Base-by-base conservation (phyloP, 2,329 filamentous ascomycete genomes). In the Ceratocystis destructans region DNA sequence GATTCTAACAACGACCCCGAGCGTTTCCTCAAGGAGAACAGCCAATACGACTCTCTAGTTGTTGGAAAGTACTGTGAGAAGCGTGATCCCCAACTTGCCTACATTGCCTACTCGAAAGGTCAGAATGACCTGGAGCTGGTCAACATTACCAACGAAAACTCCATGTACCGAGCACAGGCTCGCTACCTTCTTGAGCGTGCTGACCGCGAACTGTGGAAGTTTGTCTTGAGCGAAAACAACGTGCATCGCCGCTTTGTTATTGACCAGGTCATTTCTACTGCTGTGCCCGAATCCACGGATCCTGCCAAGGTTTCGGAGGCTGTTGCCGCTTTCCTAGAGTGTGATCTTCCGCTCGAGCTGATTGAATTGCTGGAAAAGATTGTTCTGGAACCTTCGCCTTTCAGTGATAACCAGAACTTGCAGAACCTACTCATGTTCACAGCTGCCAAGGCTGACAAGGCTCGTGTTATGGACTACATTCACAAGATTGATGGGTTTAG, bases 51-150 rank as follows among this genome's bases (percentile, higher is more conserved):
- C 73, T 90, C 94, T 2, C 80, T 97, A 50, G 84, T 82, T 28
- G 90, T 99, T 66, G 94, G 94, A 75, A 96, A 96, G 78, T 99
- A 99, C 80, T 99, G 93, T 75, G 93, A 96, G 80, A 97, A 97
- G 83, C 88, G 94, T 44, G 94, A 99, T 72, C 94, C 94, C 69
- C 96, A 96, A 75, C 80, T 99, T 65, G 93, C 90, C 2, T 96
- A 89, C 77, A 96, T 97, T 74, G 89, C 91, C 69, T 99, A 96
- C 76, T 84, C 87, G 72, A 99, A 99, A 81, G 94, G 94, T 22
- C 90, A 96, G 77, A 99, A 99, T 70, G 94, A 99, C 73, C 79
- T 99, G 41, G 95, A 99, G 78, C 83, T 99, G 66, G 93, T 99
- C 77, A 94, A 89, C 76, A 93, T 99, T 73, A 97, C 94, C 73